Evolutionary conservation across 2,329 filamentous ascomycete genomes (phyloP).

Genomic region (Alternaria ethzedia): DNA sequence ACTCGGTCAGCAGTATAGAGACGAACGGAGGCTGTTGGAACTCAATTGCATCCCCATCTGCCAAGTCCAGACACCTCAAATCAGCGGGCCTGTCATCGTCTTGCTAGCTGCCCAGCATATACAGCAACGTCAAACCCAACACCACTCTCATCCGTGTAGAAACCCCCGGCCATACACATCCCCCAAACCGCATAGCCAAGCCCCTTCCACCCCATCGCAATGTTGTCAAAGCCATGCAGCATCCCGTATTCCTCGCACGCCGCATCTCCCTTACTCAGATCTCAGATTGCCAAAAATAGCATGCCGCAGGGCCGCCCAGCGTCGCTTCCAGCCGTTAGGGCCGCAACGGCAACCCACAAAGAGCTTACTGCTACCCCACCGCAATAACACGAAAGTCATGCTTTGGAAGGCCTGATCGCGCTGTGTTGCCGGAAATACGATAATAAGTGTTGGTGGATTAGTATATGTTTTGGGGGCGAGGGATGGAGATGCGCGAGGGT

Average conservation of each 20-base stretch:
- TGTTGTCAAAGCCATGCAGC: not conserved
- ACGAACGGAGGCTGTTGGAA: no score
- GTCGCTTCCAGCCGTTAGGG: conserved; percentile 8
- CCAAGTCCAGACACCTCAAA: not conserved
- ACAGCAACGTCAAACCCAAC: not conserved
- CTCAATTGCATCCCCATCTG: no score
- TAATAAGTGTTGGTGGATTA: not conserved
- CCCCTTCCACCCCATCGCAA: not conserved
- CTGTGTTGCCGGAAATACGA: not conserved
- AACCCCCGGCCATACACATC: no score
- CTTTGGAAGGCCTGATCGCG: not conserved
- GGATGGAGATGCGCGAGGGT: not conserved
- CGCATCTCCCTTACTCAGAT: not conserved
- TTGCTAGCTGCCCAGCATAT: not conserved
- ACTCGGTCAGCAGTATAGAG: no score
- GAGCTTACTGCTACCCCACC: conserved; percentile 3
- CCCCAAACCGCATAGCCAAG: not conserved
- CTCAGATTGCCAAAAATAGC: not conserved
- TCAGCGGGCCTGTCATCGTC: not conserved
- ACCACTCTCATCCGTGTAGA: not conserved
- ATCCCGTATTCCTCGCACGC: not conserved
- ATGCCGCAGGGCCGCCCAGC: not conserved
- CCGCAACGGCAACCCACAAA: conserved; percentile 1
- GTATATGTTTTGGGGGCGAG: not conserved
- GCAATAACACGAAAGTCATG: conserved; percentile 1